These are phyloP conservation scores for Fraxinus nigra DNA, from an alignment of 305 asterid species.

Conservation along the genomic window DNA sequence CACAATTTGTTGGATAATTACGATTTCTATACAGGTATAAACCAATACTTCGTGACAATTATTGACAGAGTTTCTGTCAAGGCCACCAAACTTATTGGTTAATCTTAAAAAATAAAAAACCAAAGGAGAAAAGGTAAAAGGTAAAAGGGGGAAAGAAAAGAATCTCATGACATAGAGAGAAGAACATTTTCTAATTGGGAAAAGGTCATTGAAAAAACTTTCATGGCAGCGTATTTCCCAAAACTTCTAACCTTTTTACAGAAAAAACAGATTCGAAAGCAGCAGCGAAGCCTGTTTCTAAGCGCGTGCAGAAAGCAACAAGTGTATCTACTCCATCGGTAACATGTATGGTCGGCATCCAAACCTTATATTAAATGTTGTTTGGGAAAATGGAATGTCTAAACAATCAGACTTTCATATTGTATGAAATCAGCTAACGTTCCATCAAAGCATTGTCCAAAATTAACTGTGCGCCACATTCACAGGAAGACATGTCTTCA, in stretches of 20 bases:
- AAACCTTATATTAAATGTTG: background rate
- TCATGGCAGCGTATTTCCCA: background rate
- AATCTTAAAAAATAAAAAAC: background rate
- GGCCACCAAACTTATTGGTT: background rate
- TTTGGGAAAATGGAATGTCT: conserved; percentile 14
- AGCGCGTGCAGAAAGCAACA: background rate
- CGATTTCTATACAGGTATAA: background rate
- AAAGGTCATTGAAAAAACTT: background rate
- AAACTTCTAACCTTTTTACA: background rate
- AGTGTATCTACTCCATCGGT: background rate
- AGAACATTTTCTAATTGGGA: background rate
- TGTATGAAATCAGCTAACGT: background rate
- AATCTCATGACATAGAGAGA: background rate
- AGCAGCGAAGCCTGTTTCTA: background rate
- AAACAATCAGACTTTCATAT: background rate
- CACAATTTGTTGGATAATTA: background rate
- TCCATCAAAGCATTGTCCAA: background rate
- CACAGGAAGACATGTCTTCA: background rate
- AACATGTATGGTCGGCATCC: background rate
- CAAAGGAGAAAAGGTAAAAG: background rate
- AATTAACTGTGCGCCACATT: conserved; percentile 3
- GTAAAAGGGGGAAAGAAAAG: background rate
- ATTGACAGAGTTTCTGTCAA: background rate
- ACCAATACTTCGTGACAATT: background rate
- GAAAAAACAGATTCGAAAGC: conserved; percentile 3